phyloP scores from a whole-genome alignment of 2,329 filamentous ascomycete species.

The Aspergillus cejpii region DNA sequence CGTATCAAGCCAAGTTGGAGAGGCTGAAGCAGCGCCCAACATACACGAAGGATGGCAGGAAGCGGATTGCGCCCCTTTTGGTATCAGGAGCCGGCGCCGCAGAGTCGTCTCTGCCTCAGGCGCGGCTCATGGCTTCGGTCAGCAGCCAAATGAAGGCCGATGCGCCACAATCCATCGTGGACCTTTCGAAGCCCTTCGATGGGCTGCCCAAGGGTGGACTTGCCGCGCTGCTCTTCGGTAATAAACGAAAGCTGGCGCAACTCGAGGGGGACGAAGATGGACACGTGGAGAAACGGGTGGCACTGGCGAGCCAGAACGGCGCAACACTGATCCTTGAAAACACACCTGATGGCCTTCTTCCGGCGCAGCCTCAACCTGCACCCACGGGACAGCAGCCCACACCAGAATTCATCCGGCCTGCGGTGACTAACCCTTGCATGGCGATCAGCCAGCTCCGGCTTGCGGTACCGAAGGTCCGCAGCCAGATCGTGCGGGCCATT shows the following conservation, averaged over 20 bases:
- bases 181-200: constrained; percentile 89
- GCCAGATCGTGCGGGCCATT: constrained; percentile 72
- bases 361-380: constrained; percentile 58
- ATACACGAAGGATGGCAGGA: constrained; percentile 93
- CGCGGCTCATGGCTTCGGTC: constrained; percentile 73
- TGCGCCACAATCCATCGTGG: constrained; percentile 72
- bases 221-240: constrained; percentile 77
- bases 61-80: constrained; percentile 83
- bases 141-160: constrained; percentile 61
- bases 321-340: constrained; percentile 70
- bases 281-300: constrained; percentile 53
- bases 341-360: constrained; percentile 68
- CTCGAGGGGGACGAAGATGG: constrained; percentile 70
- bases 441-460: constrained; percentile 76
- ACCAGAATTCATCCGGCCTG: constrained; percentile 80
- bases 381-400: constrained; percentile 58
- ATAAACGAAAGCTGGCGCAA: constrained; percentile 75
- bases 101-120: constrained; percentile 80
- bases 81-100: constrained; percentile 84
- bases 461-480: constrained; percentile 78
- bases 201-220: constrained; percentile 86
- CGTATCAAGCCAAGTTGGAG: constrained; percentile 55
- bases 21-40: constrained; percentile 85
- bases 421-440: constrained; percentile 75
- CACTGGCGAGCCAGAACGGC: constrained; percentile 56